Evolutionary conservation across 495 filamentous ascomycete species (phyloP).

Genomic region (Tuber borchii): DNA sequence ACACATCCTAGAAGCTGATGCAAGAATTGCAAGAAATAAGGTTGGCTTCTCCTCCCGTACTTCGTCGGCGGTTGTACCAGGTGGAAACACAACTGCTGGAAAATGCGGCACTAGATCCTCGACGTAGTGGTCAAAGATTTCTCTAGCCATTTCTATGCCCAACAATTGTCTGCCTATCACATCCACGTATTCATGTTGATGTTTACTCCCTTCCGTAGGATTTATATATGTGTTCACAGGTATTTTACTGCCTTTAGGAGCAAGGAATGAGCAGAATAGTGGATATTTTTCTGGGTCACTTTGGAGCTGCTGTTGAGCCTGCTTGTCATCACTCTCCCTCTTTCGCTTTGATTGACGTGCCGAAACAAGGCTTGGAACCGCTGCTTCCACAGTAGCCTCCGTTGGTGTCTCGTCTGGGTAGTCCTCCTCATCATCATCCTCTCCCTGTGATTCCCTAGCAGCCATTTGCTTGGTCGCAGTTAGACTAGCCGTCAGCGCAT

Average conservation of each 20-base stretch:
- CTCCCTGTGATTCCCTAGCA: conserved; percentile 24
- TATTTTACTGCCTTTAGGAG: conserved; percentile 9
- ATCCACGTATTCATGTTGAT: conserved; percentile 46
- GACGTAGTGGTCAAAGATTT: conserved; percentile 64
- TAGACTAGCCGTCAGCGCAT: conserved; percentile 73
- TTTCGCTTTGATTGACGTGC: conserved; percentile 17
- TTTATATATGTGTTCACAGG: conserved; percentile 10
- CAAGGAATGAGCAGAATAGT: background rate
- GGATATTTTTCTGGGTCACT: background rate
- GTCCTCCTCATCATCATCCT: conserved; percentile 41
- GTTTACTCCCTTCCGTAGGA: conserved; percentile 9
- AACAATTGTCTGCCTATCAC: conserved; percentile 66
- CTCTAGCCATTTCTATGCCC: conserved; percentile 54
- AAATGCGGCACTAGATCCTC: conserved; percentile 63
- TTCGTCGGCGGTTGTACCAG: conserved; percentile 58
- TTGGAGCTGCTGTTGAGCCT: background rate
- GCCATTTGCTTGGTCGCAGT: conserved; percentile 51
- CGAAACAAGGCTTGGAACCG: background rate
- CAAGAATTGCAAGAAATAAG: conserved; percentile 74
- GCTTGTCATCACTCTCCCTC: conserved; percentile 2
- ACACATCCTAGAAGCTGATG: conserved; percentile 58
- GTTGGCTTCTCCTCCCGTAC: conserved; percentile 66
- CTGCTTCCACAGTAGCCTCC: conserved; percentile 10
- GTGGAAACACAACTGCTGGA: conserved; percentile 70
- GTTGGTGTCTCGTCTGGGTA: conserved; percentile 19